phyloP scores from a whole-genome alignment of 805 yeast genomes.

The Candida khao-thaluensis region DNA sequence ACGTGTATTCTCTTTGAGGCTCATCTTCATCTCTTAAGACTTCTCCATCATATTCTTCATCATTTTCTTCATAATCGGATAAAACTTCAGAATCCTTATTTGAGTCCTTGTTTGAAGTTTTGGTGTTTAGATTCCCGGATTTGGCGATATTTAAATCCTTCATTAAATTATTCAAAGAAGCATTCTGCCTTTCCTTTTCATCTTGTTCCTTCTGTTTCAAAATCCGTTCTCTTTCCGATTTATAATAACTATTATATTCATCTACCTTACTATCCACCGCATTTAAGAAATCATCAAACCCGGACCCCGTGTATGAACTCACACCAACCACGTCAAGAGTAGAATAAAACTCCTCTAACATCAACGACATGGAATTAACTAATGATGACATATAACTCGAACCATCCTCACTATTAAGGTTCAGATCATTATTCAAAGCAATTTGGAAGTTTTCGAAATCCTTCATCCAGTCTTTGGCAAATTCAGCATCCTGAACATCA shows the following conservation, averaged over 20 bases:
- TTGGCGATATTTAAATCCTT: constrained; percentile 76
- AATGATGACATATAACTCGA: constrained; percentile 89
- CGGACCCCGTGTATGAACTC: constrained; percentile 89
- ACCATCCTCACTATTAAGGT: constrained; percentile 58
- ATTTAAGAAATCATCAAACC: constrained; percentile 86
- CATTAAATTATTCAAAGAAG: constrained; percentile 71
- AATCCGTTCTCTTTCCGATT: constrained; percentile 81
- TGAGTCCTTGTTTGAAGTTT: too few relatives aligned
- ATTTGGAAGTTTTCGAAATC: constrained; percentile 90
- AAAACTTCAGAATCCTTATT: constrained; percentile 46
- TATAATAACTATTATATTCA: constrained; percentile 82
- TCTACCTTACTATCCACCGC: constrained; percentile 84
- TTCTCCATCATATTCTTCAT: constrained; percentile 47
- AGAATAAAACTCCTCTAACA: constrained; percentile 94
- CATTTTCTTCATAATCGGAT: constrained; percentile 50
- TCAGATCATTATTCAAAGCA: constrained; percentile 71
- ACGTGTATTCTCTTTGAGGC: constrained; percentile 63
- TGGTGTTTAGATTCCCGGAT: constrained; percentile 15
- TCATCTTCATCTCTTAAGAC: constrained; percentile 48
- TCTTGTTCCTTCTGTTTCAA: constrained; percentile 72
- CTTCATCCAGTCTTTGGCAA: constrained; percentile 96
- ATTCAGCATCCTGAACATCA: constrained; percentile 79
- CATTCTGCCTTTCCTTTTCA: constrained; percentile 69
- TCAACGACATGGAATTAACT: constrained; percentile 91
- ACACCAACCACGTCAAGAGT: constrained; percentile 91